These are phyloP conservation scores for Zygoascus sp. DNA, from an alignment of 1,139 yeast species.

Conservation along the genomic window DNA sequence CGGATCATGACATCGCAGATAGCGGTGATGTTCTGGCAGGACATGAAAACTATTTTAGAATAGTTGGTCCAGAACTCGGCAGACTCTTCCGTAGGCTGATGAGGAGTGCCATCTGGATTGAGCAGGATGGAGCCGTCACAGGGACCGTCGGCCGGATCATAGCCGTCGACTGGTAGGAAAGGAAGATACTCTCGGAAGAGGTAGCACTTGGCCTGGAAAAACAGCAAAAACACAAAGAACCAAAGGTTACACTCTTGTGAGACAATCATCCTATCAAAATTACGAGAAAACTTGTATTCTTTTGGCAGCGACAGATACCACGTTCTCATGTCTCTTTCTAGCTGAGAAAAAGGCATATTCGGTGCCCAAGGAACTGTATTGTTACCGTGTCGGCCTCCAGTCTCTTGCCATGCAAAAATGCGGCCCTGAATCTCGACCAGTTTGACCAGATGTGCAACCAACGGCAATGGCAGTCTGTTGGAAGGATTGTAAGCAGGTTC, in stretches of 20 bases:
- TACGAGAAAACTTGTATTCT: neutral
- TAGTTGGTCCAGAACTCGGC: constrained; percentile 1
- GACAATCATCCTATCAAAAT: neutral
- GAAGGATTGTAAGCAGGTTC: neutral
- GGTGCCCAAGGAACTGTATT: constrained; percentile 4
- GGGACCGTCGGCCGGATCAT: constrained; percentile 5
- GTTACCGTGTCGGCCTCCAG: constrained; percentile 3
- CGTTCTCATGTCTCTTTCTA: constrained; percentile 2
- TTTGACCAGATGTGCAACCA: neutral
- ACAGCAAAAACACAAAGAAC: constrained; percentile 2
- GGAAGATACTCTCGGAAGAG: constrained; percentile 4
- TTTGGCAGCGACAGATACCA: constrained; percentile 2
- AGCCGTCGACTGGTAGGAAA: constrained; percentile 1
- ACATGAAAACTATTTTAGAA: neutral
- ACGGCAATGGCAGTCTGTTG: neutral
- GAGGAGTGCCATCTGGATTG: constrained; percentile 3
- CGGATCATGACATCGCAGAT: constrained; percentile 5
- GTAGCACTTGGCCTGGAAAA: constrained; percentile 5
- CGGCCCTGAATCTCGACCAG: constrained; percentile 6
- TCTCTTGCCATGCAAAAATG: constrained; percentile 6
- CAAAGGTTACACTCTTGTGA: constrained; percentile 2
- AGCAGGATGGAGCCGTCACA: constrained; percentile 1
- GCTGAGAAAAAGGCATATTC: constrained; percentile 5
- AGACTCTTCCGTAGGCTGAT: neutral
- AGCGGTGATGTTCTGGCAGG: constrained; percentile 1